Conservation (phyloP, 73 alveolate species). For the Blepharisma japonicum region DNA sequence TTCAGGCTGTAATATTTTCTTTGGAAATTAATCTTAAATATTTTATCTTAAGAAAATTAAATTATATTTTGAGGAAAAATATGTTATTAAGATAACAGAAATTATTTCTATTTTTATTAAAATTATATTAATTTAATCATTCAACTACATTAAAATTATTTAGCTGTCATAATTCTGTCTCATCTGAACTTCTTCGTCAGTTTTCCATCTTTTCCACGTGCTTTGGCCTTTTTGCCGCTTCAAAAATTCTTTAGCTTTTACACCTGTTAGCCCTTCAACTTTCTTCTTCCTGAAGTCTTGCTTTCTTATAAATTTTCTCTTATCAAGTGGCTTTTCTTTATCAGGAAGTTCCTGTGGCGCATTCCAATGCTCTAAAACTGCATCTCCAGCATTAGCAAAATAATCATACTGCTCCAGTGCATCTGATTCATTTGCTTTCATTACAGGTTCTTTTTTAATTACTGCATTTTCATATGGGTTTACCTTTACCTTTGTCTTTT, state of each 20-base stretch:
- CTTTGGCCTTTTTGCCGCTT: background rate
- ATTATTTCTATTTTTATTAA: too few species aligned
- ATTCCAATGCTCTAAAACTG: slow-evolving; percentile 25
- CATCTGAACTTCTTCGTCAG: background rate
- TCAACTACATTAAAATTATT: background rate
- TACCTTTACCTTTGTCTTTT: background rate
- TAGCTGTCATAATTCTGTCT: slow-evolving; percentile 17
- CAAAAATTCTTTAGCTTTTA: background rate
- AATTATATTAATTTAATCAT: too few species aligned
- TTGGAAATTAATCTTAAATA: too few species aligned
- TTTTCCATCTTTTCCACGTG: background rate
- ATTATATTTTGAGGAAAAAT: too few species aligned
- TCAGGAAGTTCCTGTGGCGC: slow-evolving; percentile 21
- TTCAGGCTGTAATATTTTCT: too few species aligned
- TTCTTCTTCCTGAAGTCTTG: background rate
- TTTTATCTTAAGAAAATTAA: too few species aligned
- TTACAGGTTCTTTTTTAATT: background rate
- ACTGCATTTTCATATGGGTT: background rate
- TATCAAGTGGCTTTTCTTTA: background rate
- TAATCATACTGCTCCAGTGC: slow-evolving; percentile 12
- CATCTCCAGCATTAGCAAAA: background rate
- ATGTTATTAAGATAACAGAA: too few species aligned
- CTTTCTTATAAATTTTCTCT: slow-evolving; percentile 3
- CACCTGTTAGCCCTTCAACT: background rate
- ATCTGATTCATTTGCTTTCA: background rate